Conservation (phyloP, 2,329 filamentous ascomycete species). For the Teratosphaeria viscida region DNA sequence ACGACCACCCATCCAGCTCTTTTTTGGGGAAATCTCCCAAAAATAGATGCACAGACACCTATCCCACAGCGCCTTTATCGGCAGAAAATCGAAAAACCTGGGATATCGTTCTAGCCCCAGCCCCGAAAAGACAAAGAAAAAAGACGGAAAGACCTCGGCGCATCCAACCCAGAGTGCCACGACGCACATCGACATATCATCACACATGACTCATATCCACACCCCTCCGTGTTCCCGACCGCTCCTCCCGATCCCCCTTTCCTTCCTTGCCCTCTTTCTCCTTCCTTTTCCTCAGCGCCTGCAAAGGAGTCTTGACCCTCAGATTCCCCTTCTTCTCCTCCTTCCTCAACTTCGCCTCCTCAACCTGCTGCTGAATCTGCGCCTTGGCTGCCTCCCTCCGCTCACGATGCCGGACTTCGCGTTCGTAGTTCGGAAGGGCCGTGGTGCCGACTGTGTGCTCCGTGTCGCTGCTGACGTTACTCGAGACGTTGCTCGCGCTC, state of each 20-base stretch:
- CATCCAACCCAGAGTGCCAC: not conserved
- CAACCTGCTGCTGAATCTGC: constrained; percentile 25
- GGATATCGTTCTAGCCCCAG: not conserved
- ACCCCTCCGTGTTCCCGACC: not conserved
- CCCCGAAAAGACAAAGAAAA: not conserved
- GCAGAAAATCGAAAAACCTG: not conserved
- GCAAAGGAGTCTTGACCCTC: constrained; percentile 30
- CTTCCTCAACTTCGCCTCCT: constrained; percentile 22
- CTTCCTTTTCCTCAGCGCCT: constrained; percentile 26
- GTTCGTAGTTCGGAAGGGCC: constrained; percentile 25
- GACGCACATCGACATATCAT: not conserved
- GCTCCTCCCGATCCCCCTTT: not conserved
- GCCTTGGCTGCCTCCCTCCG: constrained; percentile 16
- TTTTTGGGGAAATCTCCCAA: not conserved
- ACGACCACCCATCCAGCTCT: not conserved
- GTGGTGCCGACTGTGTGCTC: constrained; percentile 19
- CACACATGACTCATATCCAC: constrained; percentile 6
- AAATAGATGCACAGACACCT: not conserved
- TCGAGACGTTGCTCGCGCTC: constrained; percentile 22
- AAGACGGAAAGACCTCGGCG: not conserved
- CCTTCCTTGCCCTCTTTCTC: constrained; percentile 13
- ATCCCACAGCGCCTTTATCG: not conserved
- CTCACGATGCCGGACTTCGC: constrained; percentile 24
- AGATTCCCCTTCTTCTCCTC: constrained; percentile 26
- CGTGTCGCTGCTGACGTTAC: constrained; percentile 24